phyloP scores from a whole-genome alignment of 768 basidiomycete species.

The Serendipita indica region DNA sequence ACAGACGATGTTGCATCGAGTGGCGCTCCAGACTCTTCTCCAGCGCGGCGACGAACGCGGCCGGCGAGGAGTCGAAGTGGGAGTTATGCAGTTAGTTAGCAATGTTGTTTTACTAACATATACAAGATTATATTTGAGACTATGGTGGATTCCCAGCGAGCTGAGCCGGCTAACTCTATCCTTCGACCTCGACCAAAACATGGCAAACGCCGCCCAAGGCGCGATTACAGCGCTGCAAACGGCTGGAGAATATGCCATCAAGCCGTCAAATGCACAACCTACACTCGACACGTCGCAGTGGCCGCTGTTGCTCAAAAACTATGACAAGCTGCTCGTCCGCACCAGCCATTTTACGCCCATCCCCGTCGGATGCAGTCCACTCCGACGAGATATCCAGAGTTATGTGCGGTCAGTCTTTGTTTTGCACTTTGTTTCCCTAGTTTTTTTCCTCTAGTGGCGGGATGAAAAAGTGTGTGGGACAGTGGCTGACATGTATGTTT shows the following conservation, averaged over 20 bases:
- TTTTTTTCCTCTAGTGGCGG: neutral
- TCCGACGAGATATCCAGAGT: conserved; percentile 81
- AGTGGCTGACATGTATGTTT: neutral
- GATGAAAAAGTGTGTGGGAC: neutral
- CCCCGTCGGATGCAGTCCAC: conserved; percentile 79
- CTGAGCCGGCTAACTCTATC: conserved; percentile 8
- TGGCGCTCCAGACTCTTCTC: too few relatives aligned
- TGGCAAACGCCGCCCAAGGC: conserved; percentile 28
- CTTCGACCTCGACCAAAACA: neutral
- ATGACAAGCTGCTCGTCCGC: conserved; percentile 88
- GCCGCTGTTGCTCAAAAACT: conserved; percentile 97
- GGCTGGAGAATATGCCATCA: conserved; percentile 64
- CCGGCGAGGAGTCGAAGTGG: neutral
- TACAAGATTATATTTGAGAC: too few relatives aligned
- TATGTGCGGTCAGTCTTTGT: conserved; percentile 67
- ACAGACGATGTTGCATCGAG: too few relatives aligned
- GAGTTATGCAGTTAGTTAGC: too few relatives aligned
- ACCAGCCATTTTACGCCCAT: conserved; percentile 98
- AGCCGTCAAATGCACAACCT: conserved; percentile 40
- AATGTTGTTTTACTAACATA: too few relatives aligned
- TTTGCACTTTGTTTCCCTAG: neutral
- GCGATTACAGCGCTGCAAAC: conserved; percentile 57
- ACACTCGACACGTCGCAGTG: conserved; percentile 90
- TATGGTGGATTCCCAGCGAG: too few relatives aligned
- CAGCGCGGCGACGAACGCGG: too few relatives aligned